These are phyloP conservation scores for Pestalotiopsis sp. DNA, from an alignment of 2,329 filamentous ascomycete genomes.

Conservation along the genomic window DNA sequence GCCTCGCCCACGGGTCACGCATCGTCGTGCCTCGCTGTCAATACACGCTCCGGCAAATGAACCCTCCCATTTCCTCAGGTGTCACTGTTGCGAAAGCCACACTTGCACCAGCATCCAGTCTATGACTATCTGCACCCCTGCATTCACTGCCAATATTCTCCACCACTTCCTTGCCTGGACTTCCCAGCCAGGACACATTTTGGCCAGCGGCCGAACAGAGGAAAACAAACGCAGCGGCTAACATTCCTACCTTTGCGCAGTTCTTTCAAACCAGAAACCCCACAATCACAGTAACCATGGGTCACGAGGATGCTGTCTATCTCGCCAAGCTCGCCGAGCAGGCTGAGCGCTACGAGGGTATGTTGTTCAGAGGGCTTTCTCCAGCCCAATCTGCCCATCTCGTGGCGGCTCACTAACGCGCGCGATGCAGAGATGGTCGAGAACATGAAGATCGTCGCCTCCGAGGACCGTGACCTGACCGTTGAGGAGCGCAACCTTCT, in stretches of 20 bases:
- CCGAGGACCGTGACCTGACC: slow-evolving; percentile 78
- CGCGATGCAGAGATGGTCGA: slow-evolving; percentile 86
- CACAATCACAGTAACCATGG: slow-evolving; percentile 70
- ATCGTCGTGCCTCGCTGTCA: neutral
- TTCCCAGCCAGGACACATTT: neutral
- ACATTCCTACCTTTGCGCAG: slow-evolving; percentile 9
- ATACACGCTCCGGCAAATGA: neutral
- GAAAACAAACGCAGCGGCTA: slow-evolving; percentile 23
- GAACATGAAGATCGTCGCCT: slow-evolving; percentile 99
- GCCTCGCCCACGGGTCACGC: neutral
- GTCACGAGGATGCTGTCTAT: slow-evolving; percentile 99
- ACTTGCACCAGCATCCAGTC: neutral
- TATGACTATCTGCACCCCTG: neutral
- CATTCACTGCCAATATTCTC: neutral
- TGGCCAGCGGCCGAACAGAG: too few relatives aligned
- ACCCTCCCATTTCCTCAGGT: neutral
- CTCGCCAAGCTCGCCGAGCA: slow-evolving; percentile 99
- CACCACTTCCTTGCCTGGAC: neutral
- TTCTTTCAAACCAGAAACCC: slow-evolving; percentile 17
- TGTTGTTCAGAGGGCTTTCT: slow-evolving; percentile 30
- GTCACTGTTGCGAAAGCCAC: neutral
- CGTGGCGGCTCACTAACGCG: neutral
- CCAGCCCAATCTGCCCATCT: slow-evolving; percentile 7
- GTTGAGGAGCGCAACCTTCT: slow-evolving; percentile 98
- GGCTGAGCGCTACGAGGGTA: slow-evolving; percentile 99